Evolutionary conservation across 2,329 filamentous ascomycete species (phyloP).

Genomic region (Myotisia sp.): DNA sequence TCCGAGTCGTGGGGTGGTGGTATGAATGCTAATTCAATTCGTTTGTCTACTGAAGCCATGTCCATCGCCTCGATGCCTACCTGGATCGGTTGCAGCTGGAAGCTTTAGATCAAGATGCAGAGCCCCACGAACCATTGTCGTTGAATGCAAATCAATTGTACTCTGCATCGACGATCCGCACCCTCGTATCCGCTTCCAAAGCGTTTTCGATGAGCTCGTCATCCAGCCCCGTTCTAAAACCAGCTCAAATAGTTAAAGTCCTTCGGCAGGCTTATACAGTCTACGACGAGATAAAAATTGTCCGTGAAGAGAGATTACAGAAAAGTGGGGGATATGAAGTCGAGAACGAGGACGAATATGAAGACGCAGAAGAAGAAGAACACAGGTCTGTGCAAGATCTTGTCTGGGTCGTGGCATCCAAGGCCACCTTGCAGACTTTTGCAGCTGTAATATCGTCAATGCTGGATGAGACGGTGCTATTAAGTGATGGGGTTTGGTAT

Average conservation of each 20-base stretch:
- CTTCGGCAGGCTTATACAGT: no score
- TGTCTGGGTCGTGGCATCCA: conserved; percentile 81
- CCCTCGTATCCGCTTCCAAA: conserved; percentile 55
- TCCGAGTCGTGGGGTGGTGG: no score
- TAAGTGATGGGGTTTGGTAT: conserved; percentile 84
- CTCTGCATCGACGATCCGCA: conserved; percentile 1
- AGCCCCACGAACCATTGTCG: conserved; percentile 18
- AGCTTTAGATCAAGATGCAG: conserved; percentile 11
- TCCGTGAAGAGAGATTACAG: no score
- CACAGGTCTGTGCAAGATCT: conserved; percentile 57
- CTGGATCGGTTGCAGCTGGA: conserved; percentile 44
- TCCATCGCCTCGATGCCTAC: conserved; percentile 43
- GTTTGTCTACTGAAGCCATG: conserved; percentile 36
- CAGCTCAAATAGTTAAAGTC: no score
- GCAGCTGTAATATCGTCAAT: conserved; percentile 64
- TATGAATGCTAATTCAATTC: no score
- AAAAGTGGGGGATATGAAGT: no score
- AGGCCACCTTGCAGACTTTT: conserved; percentile 82
- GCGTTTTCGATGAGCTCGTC: conserved; percentile 56
- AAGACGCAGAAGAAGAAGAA: conserved; percentile 18
- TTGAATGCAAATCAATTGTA: conserved; percentile 16
- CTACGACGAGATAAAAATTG: no score
- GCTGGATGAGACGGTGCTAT: conserved; percentile 64
- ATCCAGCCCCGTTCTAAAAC: conserved; percentile 47
- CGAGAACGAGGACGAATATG: conserved; percentile 12